Evolutionary conservation across 768 basidiomycete species (phyloP).

Genomic region (Macrolepiota fuliginosa): DNA sequence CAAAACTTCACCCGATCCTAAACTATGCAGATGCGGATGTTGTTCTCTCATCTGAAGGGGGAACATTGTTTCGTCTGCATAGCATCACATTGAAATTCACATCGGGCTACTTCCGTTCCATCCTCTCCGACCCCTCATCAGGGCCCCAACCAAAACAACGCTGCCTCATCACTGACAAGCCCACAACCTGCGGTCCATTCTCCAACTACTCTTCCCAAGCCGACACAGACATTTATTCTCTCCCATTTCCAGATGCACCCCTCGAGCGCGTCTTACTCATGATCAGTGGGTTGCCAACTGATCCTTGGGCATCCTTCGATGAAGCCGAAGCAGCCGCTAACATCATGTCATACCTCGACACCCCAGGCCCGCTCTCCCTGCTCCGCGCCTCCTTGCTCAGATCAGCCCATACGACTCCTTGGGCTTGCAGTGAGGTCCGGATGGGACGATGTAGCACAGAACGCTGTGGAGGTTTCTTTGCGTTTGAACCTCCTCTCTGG

Average conservation of each 20-base stretch:
- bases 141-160: not conserved
- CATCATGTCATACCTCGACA: not conserved
- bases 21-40: not conserved
- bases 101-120: not conserved
- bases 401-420: slow-evolving; percentile 45
- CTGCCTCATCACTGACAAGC: no score
- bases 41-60: not conserved
- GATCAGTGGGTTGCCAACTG: not conserved
- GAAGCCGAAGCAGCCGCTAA: not conserved
- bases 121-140: not conserved
- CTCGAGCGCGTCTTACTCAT: not conserved
- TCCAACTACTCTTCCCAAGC: no score
- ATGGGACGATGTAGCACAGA: slow-evolving; percentile 42
- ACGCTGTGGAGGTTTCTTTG: slow-evolving; percentile 41
- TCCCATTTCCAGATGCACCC: not conserved
- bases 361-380: not conserved
- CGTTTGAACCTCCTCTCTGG: slow-evolving; percentile 30
- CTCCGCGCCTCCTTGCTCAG: slow-evolving; percentile 39
- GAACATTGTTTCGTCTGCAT: not conserved
- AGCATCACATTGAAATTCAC: not conserved
- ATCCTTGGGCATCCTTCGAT: not conserved
- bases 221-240: no score
- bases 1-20: not conserved
- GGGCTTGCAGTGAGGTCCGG: slow-evolving; percentile 40
- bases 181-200: no score